Percentiles rank a stretch among this genome's conserved stretches.
Conservation (phyloP, 2,329 filamentous ascomycete species). For the Trematosphaeria pertusa region DNA sequence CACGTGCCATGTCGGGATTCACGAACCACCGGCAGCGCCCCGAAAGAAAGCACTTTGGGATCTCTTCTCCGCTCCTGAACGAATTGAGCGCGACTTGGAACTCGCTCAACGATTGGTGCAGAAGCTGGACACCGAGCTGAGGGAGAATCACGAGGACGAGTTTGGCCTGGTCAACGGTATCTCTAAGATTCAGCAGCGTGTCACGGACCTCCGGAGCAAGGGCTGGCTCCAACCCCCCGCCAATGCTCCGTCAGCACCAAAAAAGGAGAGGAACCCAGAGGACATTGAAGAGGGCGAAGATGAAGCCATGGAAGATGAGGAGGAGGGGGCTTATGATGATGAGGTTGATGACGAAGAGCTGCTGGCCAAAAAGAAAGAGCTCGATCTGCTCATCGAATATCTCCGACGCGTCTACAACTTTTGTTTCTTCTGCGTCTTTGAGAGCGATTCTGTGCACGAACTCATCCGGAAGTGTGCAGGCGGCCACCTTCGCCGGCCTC, state of each 20-base stretch:
- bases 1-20: conserved; percentile 94
- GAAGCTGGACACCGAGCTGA: conserved; percentile 86
- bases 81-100: conserved; percentile 87
- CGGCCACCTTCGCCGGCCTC: conserved; percentile 91
- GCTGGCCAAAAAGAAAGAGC: conserved; percentile 91
- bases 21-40: conserved; percentile 84
- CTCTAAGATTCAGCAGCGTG: conserved; percentile 82
- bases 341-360: conserved; percentile 91
- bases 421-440: conserved; percentile 99
- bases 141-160: conserved; percentile 65
- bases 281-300: conserved; percentile 80
- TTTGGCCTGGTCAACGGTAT: conserved; percentile 65
- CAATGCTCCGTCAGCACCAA: conserved; percentile 58
- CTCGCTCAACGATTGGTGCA: conserved; percentile 81
- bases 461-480: conserved; percentile 94
- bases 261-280: conserved; percentile 68
- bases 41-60: conserved; percentile 98
- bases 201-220: conserved; percentile 78
- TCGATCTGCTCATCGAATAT: conserved; percentile 96
- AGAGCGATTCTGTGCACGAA: conserved; percentile 96
- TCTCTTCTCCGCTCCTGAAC: conserved; percentile 90
- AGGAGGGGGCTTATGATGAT: conserved; percentile 71
- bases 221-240: conserved; percentile 76
- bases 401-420: conserved; percentile 97
- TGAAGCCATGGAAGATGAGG: conserved; percentile 65